Conservation (phyloP, 306 rosid species). For the Sophora flavescens region DNA sequence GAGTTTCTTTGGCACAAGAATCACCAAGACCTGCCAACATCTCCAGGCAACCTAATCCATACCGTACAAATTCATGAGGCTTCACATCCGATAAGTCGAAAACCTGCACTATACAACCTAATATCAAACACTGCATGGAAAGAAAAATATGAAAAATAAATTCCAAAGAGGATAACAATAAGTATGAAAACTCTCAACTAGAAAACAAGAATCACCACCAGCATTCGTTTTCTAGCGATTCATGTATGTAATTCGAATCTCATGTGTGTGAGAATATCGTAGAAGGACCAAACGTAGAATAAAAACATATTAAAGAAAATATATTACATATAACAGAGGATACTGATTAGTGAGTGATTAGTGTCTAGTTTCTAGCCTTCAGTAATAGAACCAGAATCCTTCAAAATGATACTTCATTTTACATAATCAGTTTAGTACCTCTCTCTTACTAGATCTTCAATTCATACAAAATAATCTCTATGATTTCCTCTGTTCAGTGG, state of each 20-base stretch:
- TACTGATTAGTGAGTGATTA: neutral
- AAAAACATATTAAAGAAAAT: neutral
- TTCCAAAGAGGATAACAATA: neutral
- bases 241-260: slow-evolving; percentile 13
- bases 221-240: neutral
- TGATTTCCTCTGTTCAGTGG: slow-evolving; percentile 10
- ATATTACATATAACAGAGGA: neutral
- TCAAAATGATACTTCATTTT: neutral
- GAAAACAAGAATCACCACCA: slow-evolving; percentile 2
- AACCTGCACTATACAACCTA: slow-evolving; percentile 62
- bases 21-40: slow-evolving; percentile 75
- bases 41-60: slow-evolving; percentile 91
- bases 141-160: neutral
- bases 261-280: neutral
- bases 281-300: neutral
- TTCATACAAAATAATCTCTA: neutral
- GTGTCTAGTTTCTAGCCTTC: slow-evolving; percentile 9
- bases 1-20: slow-evolving; percentile 81
- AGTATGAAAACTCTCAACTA: slow-evolving; percentile 11
- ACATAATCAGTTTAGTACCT: neutral
- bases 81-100: slow-evolving; percentile 86
- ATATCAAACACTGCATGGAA: slow-evolving; percentile 24
- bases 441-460: slow-evolving; percentile 32
- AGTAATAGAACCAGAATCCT: slow-evolving; percentile 20
- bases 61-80: slow-evolving; percentile 85